A percentile compares a stretch with the other conserved stretches of the same genome.
These are phyloP conservation scores for Amniculicola lignicola DNA, from an alignment of 495 filamentous ascomycete species.

Conservation along the genomic window DNA sequence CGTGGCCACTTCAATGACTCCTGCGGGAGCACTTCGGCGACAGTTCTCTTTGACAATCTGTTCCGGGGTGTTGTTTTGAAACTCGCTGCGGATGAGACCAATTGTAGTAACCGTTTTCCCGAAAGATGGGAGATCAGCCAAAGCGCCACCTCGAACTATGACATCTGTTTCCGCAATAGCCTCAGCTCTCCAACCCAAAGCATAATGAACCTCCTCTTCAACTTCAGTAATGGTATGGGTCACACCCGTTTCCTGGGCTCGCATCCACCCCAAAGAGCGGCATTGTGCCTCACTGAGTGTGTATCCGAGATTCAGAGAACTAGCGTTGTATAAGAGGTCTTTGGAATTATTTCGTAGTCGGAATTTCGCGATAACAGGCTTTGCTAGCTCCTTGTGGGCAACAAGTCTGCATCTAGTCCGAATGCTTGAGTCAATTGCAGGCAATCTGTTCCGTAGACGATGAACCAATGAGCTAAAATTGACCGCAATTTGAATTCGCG, in stretches of 20 bases:
- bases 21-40: background rate
- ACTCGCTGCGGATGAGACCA: conserved; percentile 57
- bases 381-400: no score
- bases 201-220: conserved; percentile 60
- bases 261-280: conserved; percentile 66
- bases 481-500: conserved; percentile 48
- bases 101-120: conserved; percentile 78
- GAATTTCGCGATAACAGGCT: conserved; percentile 46
- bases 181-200: conserved; percentile 61
- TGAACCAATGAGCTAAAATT: conserved; percentile 59
- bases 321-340: conserved; percentile 41
- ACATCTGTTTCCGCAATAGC: conserved; percentile 51
- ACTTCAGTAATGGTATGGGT: conserved; percentile 63
- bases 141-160: conserved; percentile 61
- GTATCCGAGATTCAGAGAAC: conserved; percentile 46
- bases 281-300: conserved; percentile 54
- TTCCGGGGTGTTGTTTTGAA: conserved; percentile 9
- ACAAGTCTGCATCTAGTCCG: conserved; percentile 52
- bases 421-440: background rate
- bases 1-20: conserved; percentile 53
- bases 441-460: conserved; percentile 48
- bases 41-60: conserved; percentile 8
- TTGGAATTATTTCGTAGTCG: conserved; percentile 47
- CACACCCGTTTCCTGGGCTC: conserved; percentile 52
- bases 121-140: conserved; percentile 75